phyloP scores from a whole-genome alignment of 2,329 filamentous ascomycete species.

The Didymellaceae sp. region DNA sequence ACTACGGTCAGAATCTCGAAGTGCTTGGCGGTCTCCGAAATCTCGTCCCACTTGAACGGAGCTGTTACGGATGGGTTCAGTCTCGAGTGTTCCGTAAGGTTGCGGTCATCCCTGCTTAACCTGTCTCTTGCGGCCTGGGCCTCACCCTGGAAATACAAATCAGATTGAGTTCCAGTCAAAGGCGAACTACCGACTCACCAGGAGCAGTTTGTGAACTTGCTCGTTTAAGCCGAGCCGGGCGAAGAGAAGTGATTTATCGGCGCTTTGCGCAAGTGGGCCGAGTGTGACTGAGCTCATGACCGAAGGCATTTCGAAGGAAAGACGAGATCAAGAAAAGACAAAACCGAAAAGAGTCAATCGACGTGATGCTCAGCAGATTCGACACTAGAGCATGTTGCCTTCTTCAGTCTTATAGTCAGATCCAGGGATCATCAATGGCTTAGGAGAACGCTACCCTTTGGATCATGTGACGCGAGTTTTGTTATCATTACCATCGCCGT shows the following conservation, averaged over 20 bases:
- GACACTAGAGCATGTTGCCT: not conserved
- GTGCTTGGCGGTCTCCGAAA: slow-evolving; percentile 57
- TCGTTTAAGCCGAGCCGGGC: slow-evolving; percentile 51
- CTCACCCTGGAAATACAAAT: slow-evolving; percentile 48
- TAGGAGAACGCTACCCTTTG: slow-evolving; percentile 11
- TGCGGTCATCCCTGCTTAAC: slow-evolving; percentile 48
- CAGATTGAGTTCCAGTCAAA: not conserved
- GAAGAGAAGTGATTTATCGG: slow-evolving; percentile 54
- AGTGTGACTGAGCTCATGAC: slow-evolving; percentile 8
- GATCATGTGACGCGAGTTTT: slow-evolving; percentile 34
- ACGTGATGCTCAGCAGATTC: slow-evolving; percentile 3
- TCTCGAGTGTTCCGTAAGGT: slow-evolving; percentile 49
- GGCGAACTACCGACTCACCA: slow-evolving; percentile 51
- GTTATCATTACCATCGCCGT: slow-evolving; percentile 26
- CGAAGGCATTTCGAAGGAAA: not conserved
- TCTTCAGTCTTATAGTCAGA: slow-evolving; percentile 29
- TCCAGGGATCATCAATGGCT: slow-evolving; percentile 13
- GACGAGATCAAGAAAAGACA: slow-evolving; percentile 12
- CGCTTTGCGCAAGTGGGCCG: slow-evolving; percentile 51
- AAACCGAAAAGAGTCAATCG: slow-evolving; percentile 17
- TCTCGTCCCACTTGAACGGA: slow-evolving; percentile 56
- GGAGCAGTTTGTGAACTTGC: slow-evolving; percentile 53
- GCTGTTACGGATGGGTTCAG: slow-evolving; percentile 36
- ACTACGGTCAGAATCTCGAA: slow-evolving; percentile 53
- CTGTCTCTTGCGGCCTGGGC: slow-evolving; percentile 51